Percentiles rank a stretch among this genome's conserved stretches.
Evolutionary conservation across 2,329 filamentous ascomycete genomes (phyloP).

Genomic region (Aspergillus neoniger): DNA sequence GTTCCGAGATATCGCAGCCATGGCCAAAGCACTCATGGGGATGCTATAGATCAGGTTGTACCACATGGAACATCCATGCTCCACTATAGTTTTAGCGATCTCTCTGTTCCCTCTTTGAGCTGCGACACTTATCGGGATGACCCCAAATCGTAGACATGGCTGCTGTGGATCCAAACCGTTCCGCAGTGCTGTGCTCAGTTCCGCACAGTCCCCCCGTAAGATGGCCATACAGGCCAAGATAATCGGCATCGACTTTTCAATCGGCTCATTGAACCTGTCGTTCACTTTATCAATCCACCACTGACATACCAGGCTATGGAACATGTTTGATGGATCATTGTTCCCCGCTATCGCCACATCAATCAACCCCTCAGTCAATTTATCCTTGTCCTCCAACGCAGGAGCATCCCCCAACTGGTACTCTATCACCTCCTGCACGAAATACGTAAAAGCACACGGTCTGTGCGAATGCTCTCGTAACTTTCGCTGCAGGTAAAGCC

Average conservation of each 20-base stretch:
- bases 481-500: neutral
- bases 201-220: neutral
- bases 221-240: neutral
- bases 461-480: neutral
- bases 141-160: neutral
- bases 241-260: neutral
- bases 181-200: neutral
- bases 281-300: neutral
- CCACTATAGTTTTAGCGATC: neutral
- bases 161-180: neutral
- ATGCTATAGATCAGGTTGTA: neutral
- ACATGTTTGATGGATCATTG: neutral
- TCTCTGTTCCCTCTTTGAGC: neutral
- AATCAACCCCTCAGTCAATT: neutral
- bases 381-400: neutral
- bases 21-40: neutral
- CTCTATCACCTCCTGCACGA: neutral
- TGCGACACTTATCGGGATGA: neutral
- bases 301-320: neutral
- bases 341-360: neutral
- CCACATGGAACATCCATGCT: neutral
- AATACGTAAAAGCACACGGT: neutral
- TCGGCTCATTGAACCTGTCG: neutral
- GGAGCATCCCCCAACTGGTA: neutral
- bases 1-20: neutral